Conservation (phyloP, 768 basidiomycete genomes). For the Psilocybe subaeruginosa region DNA sequence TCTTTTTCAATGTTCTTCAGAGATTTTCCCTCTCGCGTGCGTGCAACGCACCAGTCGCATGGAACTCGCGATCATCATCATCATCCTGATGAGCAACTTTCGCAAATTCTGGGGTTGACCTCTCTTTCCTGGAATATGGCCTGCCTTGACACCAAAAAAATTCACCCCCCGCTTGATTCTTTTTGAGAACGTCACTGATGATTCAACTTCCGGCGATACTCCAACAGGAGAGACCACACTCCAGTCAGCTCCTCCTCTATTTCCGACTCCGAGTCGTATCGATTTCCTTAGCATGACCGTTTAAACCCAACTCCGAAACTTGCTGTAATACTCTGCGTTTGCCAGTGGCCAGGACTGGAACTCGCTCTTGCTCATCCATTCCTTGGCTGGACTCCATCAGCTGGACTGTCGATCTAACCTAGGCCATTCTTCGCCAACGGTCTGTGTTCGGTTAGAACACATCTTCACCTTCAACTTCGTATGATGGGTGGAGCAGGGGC, state of each 20-base stretch:
- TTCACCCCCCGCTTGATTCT: neutral
- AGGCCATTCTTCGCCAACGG: neutral
- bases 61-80: neutral
- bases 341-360: neutral
- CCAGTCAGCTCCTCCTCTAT: neutral
- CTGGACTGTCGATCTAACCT: neutral
- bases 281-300: neutral
- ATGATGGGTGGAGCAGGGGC: neutral
- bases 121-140: conserved; percentile 1
- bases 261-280: neutral
- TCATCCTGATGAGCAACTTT: too few relatives aligned
- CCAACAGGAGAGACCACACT: neutral
- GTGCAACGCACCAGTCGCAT: neutral
- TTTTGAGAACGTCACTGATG: neutral
- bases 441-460: neutral
- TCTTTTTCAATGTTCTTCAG: too few relatives aligned
- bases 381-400: neutral
- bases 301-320: too few relatives aligned
- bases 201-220: neutral
- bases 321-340: too few relatives aligned
- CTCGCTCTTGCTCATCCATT: neutral
- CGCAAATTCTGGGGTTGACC: neutral
- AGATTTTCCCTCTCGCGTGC: neutral
- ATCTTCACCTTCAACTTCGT: neutral
- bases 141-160: neutral